phyloP scores from a whole-genome alignment of 75 land plant genomes.

The Larix kaempferi region DNA sequence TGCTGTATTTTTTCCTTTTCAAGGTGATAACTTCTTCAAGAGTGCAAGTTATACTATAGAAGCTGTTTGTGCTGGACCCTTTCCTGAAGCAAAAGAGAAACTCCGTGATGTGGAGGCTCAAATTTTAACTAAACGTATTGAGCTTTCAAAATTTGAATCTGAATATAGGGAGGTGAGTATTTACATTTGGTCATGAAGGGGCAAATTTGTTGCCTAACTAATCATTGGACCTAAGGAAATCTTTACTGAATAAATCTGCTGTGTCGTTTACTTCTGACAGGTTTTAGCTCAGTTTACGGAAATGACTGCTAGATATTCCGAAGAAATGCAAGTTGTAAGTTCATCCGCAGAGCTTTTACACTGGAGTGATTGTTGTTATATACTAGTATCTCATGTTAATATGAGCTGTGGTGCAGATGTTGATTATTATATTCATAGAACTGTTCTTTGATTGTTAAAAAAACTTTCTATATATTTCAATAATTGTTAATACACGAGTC shows the following conservation, averaged over 20 bases:
- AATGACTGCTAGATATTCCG: conserved; percentile 82
- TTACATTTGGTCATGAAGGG: not conserved
- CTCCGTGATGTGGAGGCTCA: conserved; percentile 78
- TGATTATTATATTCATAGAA: not conserved
- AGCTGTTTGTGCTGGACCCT: conserved; percentile 73
- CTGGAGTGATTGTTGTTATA: not conserved
- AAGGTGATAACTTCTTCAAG: conserved; percentile 98
- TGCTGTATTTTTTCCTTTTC: conserved; percentile 1
- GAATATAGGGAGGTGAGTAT: conserved; percentile 87
- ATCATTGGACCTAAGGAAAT: not conserved
- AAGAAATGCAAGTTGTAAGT: conserved; percentile 80
- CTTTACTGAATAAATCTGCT: not conserved
- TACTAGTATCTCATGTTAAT: not conserved
- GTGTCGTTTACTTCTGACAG: conserved; percentile 5
- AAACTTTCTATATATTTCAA: too few relatives aligned
- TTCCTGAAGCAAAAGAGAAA: conserved; percentile 54
- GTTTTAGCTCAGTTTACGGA: conserved; percentile 88
- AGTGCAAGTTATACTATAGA: conserved; percentile 94
- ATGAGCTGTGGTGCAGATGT: not conserved
- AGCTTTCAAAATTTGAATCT: conserved; percentile 87
- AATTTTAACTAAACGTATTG: conserved; percentile 74
- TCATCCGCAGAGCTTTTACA: not conserved
- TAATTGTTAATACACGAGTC: too few relatives aligned
- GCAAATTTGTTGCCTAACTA: not conserved
- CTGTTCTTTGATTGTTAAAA: too few relatives aligned